Evolutionary conservation across 2,329 filamentous ascomycete species (phyloP).

Genomic region (Curvularia sp.): DNA sequence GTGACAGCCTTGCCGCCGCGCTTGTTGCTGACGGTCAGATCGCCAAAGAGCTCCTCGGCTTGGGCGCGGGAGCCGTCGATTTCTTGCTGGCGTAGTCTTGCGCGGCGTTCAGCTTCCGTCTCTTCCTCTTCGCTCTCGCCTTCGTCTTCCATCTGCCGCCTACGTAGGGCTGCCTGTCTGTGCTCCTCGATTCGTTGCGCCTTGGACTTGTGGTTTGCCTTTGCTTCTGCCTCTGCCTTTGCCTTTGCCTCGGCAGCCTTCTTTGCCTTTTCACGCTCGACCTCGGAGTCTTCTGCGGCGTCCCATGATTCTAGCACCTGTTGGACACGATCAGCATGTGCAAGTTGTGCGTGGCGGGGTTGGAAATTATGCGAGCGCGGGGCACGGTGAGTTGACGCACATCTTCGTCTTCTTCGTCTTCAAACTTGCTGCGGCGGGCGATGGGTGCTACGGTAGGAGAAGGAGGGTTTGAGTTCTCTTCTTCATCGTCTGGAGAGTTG

Average conservation of each 20-base stretch:
- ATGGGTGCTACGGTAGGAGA: constrained; percentile 57
- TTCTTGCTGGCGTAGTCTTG: constrained; percentile 78
- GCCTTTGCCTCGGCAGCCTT: constrained; percentile 86
- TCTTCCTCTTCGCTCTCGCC: constrained; percentile 72
- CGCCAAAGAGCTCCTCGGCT: constrained; percentile 88
- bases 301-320: constrained; percentile 97
- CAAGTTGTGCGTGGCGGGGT: constrained; percentile 24
- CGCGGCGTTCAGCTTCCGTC: constrained; percentile 73
- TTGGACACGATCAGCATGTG: constrained; percentile 26
- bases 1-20: constrained; percentile 70
- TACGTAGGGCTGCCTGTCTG: constrained; percentile 65
- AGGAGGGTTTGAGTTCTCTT: constrained; percentile 62
- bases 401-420: constrained; percentile 88
- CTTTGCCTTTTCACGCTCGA: constrained; percentile 91
- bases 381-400: constrained; percentile 58
- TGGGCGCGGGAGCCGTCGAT: constrained; percentile 88
- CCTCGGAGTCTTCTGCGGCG: constrained; percentile 94
- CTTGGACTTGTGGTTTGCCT: constrained; percentile 90
- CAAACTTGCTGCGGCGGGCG: constrained; percentile 73
- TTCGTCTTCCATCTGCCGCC: constrained; percentile 62
- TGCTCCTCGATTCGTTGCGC: constrained; percentile 83
- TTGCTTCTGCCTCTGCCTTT: constrained; percentile 86
- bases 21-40: constrained; percentile 74
- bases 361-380: constrained; percentile 24
- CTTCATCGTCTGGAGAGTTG: constrained; percentile 56